These are phyloP conservation scores for Ilex paraguariensis DNA, from an alignment of 305 asterid genomes.

Conservation along the genomic window DNA sequence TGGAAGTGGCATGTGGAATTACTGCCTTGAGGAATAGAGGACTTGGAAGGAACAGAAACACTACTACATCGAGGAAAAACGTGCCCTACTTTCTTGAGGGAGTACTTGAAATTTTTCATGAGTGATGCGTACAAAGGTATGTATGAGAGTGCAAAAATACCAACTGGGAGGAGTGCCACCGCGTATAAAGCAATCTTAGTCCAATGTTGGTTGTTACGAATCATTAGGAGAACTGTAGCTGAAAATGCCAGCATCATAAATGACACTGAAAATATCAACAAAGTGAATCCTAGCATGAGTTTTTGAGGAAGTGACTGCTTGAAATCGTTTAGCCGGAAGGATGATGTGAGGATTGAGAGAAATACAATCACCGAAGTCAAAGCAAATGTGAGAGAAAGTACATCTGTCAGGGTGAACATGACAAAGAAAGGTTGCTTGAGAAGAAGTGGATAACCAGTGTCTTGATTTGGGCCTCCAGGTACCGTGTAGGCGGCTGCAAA, in stretches of 20 bases:
- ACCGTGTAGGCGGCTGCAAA: conserved; percentile 7
- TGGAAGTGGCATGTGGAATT: too few relatives aligned
- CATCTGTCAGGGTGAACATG: neutral
- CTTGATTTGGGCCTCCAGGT: conserved; percentile 1
- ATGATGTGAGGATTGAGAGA: conserved; percentile 1
- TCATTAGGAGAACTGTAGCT: conserved; percentile 1
- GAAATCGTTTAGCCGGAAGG: neutral
- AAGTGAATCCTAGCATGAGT: neutral
- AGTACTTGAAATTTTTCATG: neutral
- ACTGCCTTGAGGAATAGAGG: too few relatives aligned
- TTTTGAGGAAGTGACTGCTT: neutral
- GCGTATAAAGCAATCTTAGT: neutral
- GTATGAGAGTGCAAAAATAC: neutral
- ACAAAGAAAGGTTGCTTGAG: neutral
- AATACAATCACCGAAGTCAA: conserved; percentile 2
- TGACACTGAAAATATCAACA: neutral
- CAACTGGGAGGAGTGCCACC: neutral
- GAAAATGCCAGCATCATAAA: conserved; percentile 4
- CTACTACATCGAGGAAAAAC: neutral
- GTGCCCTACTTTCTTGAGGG: neutral
- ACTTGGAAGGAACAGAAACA: too few relatives aligned
- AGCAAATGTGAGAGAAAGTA: neutral
- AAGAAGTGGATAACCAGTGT: conserved; percentile 3
- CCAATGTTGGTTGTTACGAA: neutral
- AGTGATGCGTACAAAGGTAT: neutral